Base-by-base conservation (phyloP, 2,329 filamentous ascomycete species). In the Cercospora berteroae region DNA sequence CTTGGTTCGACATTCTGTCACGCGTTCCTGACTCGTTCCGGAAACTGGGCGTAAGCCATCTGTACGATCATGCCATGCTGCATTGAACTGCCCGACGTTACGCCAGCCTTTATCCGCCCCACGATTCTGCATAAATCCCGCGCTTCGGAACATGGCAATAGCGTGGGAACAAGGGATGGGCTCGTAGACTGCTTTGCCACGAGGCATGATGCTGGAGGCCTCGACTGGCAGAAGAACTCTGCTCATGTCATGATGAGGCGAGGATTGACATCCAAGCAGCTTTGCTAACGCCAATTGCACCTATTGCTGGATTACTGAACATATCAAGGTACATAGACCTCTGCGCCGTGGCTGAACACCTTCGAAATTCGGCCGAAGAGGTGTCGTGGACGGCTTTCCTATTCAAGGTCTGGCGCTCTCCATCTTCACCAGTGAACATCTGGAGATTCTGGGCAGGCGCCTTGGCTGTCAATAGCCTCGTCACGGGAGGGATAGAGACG, bases 91-190 rank as follows among this genome's bases (percentile, higher is more conserved):
- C 25, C 59, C 59, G 59, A 61, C 16, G 42, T 50, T 12, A 25
- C 12, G 36, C 59, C 59, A 61, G 20, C 23, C 25, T 61, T 61
- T 61, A 61, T 48, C 59, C 59, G 39, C 59, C 59, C 59, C 59
- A 42, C 39, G 36, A 44, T 31, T 58, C 27, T 58, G 55, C 55
- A 58, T 58, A 36, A 42, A 42, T 29, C 27, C 27, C 36, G 13
- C n/a, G 27, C 55, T 20, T 20, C 27, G 31, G 55, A 27, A 29
- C 29, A 29, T 25, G 27, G 55, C 29, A 58, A 36, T 36, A 58
- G 55, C 55, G 55, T 58, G 55, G 16, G 10, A 23, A 18, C 13
- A 18, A 33, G 55, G 55, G 18, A 4, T 2, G 27, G 55, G 10
- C 55, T 3, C 55, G 29, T 36, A 36, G 16, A 13, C n/a, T 27